A percentile compares a stretch with the other conserved stretches of the same genome.
Conservation (phyloP, 2,329 filamentous ascomycete genomes). For the Hymenoscyphus linearis region DNA sequence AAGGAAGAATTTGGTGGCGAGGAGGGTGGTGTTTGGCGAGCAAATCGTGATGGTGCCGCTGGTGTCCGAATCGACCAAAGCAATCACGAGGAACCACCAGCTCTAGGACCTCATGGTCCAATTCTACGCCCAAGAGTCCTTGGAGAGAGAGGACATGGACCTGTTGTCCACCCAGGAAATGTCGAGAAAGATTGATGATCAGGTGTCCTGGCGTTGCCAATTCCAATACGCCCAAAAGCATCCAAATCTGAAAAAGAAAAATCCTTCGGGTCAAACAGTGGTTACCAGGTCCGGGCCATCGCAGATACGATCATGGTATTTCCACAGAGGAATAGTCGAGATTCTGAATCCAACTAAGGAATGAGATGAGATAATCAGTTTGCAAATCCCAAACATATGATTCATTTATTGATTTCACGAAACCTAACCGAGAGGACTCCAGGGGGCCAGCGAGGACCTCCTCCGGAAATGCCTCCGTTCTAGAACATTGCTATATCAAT, state of each 20-base stretch:
- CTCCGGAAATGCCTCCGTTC: neutral
- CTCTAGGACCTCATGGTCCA: slow-evolving; percentile 20
- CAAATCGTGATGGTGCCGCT: slow-evolving; percentile 67
- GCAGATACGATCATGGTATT: neutral
- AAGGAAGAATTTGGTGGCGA: slow-evolving; percentile 77
- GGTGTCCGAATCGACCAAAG: slow-evolving; percentile 20
- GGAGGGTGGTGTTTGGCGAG: slow-evolving; percentile 75
- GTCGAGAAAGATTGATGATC: neutral
- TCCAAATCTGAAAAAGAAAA: no score
- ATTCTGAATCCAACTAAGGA: neutral
- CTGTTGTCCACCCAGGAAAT: slow-evolving; percentile 17
- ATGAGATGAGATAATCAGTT: neutral
- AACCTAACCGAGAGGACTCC: neutral
- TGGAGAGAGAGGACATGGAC: slow-evolving; percentile 28
- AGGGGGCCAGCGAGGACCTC: neutral
- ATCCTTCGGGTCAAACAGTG: neutral
- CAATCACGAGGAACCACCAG: slow-evolving; percentile 6
- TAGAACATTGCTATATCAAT: neutral
- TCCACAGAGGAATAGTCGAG: neutral
- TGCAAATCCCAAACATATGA: neutral
- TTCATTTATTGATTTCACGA: neutral
- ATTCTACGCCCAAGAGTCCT: slow-evolving; percentile 19
- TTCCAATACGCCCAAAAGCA: no score
- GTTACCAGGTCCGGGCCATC: neutral
- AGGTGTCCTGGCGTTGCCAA: neutral